Evolutionary conservation across 2,329 filamentous ascomycete species (phyloP).

Genomic region (Bimuria novae-zelandiae): DNA sequence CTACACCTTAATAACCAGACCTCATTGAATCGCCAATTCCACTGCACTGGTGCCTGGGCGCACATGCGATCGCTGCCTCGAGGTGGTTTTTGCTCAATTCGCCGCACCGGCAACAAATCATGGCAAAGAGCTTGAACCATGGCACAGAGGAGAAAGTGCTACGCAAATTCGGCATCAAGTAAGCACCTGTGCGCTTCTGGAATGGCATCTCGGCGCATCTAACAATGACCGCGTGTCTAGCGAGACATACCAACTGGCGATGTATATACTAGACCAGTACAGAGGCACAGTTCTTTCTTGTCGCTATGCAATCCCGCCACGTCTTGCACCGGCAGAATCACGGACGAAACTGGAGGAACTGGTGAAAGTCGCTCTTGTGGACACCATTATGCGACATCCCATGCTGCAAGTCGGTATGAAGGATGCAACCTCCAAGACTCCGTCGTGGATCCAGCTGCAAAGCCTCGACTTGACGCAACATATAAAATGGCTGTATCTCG

Average conservation of each 20-base stretch:
- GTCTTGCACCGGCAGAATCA: conserved; percentile 21
- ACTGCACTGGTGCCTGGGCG: no score
- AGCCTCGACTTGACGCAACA: conserved; percentile 20
- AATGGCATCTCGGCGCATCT: conserved; percentile 8
- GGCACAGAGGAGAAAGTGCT: conserved; percentile 14
- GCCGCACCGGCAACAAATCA: conserved; percentile 14
- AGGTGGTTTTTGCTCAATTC: no score
- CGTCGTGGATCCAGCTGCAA: conserved; percentile 20
- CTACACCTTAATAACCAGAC: no score
- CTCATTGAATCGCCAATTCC: no score
- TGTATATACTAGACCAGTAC: conserved; percentile 27
- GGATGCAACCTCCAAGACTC: conserved; percentile 19
- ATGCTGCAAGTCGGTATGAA: conserved; percentile 23
- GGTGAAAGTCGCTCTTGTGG: conserved; percentile 25
- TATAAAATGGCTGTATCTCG: conserved; percentile 20
- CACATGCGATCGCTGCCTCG: no score
- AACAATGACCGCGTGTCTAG: conserved; percentile 17
- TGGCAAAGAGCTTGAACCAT: conserved; percentile 9
- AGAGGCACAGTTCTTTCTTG: conserved; percentile 25
- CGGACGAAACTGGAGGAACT: conserved; percentile 22
- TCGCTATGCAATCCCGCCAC: conserved; percentile 23
- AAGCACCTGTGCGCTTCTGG: conserved; percentile 16
- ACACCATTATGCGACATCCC: conserved; percentile 25
- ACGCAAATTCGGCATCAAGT: conserved; percentile 22
- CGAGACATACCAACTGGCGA: conserved; percentile 19